Percentiles rank a stretch among this genome's conserved stretches.
Evolutionary conservation across 495 filamentous ascomycete species (phyloP).

Genomic region (Tuber aestivum): DNA sequence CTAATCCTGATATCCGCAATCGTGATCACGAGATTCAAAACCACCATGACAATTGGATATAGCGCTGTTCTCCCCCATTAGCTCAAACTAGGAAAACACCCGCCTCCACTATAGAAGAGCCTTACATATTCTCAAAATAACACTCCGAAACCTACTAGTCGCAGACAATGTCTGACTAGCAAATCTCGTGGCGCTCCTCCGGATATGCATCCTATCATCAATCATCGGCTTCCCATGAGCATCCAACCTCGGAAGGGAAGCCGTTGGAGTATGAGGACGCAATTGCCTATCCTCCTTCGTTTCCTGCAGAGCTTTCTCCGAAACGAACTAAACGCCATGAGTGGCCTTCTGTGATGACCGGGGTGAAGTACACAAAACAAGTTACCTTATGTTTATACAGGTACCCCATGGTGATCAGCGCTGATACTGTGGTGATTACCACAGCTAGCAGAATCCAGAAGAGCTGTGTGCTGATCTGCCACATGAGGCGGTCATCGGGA

Average conservation of each 20-base stretch:
- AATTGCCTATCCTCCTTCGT: neutral
- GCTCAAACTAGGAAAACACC: neutral
- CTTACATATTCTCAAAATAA: conserved; percentile 27
- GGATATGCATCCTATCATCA: conserved; percentile 2
- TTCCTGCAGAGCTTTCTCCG: neutral
- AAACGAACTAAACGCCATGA: conserved; percentile 12
- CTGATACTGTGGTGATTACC: conserved; percentile 15
- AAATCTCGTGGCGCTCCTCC: conserved; percentile 14
- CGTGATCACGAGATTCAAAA: conserved; percentile 27
- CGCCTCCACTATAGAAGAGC: neutral
- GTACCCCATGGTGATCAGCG: conserved; percentile 20
- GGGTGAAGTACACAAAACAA: neutral
- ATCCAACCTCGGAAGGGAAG: conserved; percentile 26
- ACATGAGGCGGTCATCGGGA: conserved; percentile 18
- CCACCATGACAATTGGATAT: conserved; percentile 27
- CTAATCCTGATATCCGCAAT: conserved; percentile 24
- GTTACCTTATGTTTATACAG: conserved; percentile 31
- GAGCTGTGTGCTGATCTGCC: conserved; percentile 36
- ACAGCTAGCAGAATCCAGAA: conserved; percentile 34
- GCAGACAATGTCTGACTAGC: conserved; percentile 20
- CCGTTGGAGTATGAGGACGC: neutral
- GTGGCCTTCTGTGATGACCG: neutral
- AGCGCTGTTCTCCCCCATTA: conserved; percentile 15
- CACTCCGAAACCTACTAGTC: conserved; percentile 17
- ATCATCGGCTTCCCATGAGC: conserved; percentile 18